Evolutionary conservation across 1,139 yeast species (phyloP).

Genomic region (Groenewaldozyma auringiensis): DNA sequence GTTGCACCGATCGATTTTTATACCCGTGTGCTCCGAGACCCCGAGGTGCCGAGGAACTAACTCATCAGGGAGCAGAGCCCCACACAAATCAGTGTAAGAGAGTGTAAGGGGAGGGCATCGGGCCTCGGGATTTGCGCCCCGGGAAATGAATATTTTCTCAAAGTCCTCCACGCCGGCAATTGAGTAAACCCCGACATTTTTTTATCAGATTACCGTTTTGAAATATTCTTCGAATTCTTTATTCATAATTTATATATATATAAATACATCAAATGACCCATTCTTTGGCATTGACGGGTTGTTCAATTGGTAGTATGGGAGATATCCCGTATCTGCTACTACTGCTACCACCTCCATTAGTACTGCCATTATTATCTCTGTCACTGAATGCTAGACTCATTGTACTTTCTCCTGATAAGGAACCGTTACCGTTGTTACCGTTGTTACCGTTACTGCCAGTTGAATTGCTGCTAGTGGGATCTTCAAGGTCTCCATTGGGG

Average conservation of each 20-base stretch:
- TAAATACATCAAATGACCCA: not conserved
- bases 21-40: no score
- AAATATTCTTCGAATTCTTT: no score
- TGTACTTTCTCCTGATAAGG: not conserved
- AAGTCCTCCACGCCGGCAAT: no score
- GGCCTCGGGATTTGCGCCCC: no score
- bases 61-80: no score
- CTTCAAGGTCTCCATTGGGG: not conserved
- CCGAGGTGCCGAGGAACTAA: no score
- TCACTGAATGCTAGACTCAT: not conserved
- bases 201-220: no score
- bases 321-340: slow-evolving; percentile 11
- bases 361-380: not conserved
- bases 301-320: slow-evolving; percentile 15
- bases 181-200: no score
- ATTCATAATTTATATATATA: not conserved
- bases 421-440: no score
- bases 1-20: not conserved
- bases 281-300: slow-evolving; percentile 9
- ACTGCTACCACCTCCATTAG: not conserved
- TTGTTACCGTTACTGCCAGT: not conserved
- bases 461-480: not conserved
- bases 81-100: no score
- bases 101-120: no score
- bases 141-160: no score